phyloP scores from a whole-genome alignment of 2,329 filamentous ascomycete species.

The Meredithiella fracta region DNA sequence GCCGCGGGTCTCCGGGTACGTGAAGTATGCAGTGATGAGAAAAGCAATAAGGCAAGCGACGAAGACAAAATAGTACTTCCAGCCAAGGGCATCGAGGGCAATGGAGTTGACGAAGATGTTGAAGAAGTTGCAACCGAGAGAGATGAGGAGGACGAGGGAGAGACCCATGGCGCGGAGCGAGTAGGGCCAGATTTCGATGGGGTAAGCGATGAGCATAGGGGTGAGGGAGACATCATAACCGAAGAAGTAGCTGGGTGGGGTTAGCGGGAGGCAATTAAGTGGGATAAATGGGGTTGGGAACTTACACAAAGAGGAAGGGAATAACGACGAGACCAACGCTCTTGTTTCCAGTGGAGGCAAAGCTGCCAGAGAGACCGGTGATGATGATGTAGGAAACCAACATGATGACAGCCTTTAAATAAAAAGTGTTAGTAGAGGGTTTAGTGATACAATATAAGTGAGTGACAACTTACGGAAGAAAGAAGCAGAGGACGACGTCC shows the following conservation, averaged over 20 bases:
- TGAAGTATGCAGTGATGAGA: slow-evolving; percentile 48
- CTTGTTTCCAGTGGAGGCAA: slow-evolving; percentile 23
- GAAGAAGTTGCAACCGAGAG: slow-evolving; percentile 26
- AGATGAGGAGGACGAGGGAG: slow-evolving; percentile 39
- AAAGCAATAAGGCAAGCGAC: slow-evolving; percentile 28
- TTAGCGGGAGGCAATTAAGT: not conserved
- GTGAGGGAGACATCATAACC: slow-evolving; percentile 19
- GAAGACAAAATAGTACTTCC: slow-evolving; percentile 29
- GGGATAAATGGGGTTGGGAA: not conserved
- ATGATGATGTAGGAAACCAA: slow-evolving; percentile 35
- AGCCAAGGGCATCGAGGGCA: slow-evolving; percentile 24
- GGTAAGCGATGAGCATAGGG: slow-evolving; percentile 30
- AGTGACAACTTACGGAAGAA: slow-evolving; percentile 26
- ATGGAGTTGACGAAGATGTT: slow-evolving; percentile 30
- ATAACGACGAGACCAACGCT: slow-evolving; percentile 26
- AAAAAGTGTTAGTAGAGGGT: slow-evolving; percentile 16
- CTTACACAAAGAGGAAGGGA: slow-evolving; percentile 45
- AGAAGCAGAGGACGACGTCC: slow-evolving; percentile 34
- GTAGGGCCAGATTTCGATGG: slow-evolving; percentile 44
- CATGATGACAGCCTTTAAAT: slow-evolving; percentile 24
- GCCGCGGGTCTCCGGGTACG: slow-evolving; percentile 69
- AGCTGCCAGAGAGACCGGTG: slow-evolving; percentile 25
- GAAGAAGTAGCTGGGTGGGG: slow-evolving; percentile 11
- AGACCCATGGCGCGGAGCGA: slow-evolving; percentile 41
- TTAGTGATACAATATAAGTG: not conserved